Conservation (phyloP, 306 rosid species). For the Corylus heterophylla region DNA sequence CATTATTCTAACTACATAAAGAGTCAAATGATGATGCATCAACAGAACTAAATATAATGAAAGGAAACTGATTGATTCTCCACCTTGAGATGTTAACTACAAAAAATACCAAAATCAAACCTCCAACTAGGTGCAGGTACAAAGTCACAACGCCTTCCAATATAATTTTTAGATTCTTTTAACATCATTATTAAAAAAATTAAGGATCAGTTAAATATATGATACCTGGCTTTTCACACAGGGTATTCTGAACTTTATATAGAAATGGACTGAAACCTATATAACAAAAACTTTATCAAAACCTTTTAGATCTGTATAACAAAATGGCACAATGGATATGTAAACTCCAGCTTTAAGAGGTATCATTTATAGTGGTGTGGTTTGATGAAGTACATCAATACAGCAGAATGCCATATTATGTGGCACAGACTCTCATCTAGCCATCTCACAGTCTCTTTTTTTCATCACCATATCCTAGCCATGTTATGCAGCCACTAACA, state of each 20-base stretch:
- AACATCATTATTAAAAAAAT: too few species aligned
- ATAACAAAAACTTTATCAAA: not conserved
- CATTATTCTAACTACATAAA: not conserved
- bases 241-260: too few species aligned
- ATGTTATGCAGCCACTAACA: not conserved
- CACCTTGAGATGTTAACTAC: not conserved
- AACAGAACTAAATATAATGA: not conserved
- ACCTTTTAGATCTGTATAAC: not conserved
- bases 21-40: not conserved
- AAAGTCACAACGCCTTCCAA: too few species aligned
- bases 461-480: not conserved
- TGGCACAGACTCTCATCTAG: not conserved
- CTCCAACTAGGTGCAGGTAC: not conserved
- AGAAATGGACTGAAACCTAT: too few species aligned
- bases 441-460: not conserved
- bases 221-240: too few species aligned
- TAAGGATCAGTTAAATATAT: too few species aligned
- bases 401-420: not conserved
- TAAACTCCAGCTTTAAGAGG: not conserved
- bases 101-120: not conserved
- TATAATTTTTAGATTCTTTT: too few species aligned
- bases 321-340: not conserved
- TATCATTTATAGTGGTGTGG: not conserved
- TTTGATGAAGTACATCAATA: not conserved
- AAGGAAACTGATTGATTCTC: not conserved